Percentiles rank a stretch among this genome's conserved stretches.
Conservation (phyloP, 1,284 basidiomycete species). For the Fistulinella cinereoalba region DNA sequence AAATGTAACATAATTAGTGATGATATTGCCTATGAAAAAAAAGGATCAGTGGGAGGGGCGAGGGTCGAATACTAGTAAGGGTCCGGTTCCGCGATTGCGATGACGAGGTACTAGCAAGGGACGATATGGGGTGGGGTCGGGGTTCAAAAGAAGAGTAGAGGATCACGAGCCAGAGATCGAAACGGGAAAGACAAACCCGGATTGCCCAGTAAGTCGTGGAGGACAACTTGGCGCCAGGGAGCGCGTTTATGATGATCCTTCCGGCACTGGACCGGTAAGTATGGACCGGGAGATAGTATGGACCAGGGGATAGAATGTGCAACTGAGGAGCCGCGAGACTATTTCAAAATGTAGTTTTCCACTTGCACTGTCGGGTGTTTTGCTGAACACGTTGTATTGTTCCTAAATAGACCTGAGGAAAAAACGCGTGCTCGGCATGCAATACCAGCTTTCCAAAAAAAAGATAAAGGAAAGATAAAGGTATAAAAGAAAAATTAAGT, state of each 20-base stretch:
- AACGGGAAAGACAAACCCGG: not conserved
- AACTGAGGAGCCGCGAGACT: too few species aligned
- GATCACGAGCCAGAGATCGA: not conserved
- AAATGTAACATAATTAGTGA: too few species aligned
- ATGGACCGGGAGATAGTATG: not conserved
- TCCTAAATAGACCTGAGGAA: slow-evolving; percentile 3
- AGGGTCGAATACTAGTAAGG: not conserved
- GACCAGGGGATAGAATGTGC: not conserved
- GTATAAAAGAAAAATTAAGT: slow-evolving; percentile 8
- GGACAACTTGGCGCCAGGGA: not conserved
- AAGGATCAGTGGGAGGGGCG: not conserved
- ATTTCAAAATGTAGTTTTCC: slow-evolving; percentile 14
- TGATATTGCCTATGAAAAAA: too few species aligned
- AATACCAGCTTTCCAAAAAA: slow-evolving; percentile 4
- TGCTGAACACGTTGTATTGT: slow-evolving; percentile 16
- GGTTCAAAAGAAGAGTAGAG: not conserved
- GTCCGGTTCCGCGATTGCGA: not conserved
- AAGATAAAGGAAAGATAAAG: not conserved
- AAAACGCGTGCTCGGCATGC: not conserved
- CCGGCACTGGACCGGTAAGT: too few species aligned
- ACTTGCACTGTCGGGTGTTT: not conserved
- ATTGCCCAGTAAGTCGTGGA: not conserved
- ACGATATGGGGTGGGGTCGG: not conserved
- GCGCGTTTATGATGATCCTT: slow-evolving; percentile 26
- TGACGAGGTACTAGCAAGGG: not conserved